These are phyloP conservation scores for Blastobotrys niveus DNA, from an alignment of 1,139 yeast species.

Conservation along the genomic window DNA sequence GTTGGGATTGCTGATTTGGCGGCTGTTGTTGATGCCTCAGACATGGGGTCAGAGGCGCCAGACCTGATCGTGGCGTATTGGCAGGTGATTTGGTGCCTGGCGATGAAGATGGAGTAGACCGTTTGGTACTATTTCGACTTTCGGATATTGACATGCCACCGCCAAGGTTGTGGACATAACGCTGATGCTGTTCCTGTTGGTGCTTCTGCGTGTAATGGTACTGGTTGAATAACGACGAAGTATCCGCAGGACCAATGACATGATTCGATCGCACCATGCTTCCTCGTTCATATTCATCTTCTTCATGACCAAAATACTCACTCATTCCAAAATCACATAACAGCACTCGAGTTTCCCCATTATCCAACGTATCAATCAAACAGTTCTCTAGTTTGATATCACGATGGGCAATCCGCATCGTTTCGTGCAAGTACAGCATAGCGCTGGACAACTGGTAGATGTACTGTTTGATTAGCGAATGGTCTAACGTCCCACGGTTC, in stretches of 20 bases:
- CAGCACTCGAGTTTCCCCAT: slow-evolving; percentile 27
- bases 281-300: neutral
- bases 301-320: slow-evolving; percentile 35
- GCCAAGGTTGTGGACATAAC: neutral
- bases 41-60: no score
- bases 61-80: neutral
- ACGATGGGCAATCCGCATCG: slow-evolving; percentile 69
- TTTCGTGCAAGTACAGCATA: slow-evolving; percentile 62
- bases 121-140: neutral
- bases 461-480: slow-evolving; percentile 33
- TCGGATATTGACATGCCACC: neutral
- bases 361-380: slow-evolving; percentile 43
- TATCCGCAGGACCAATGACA: slow-evolving; percentile 29
- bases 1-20: neutral
- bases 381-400: slow-evolving; percentile 87
- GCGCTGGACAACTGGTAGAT: slow-evolving; percentile 56
- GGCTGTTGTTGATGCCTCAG: slow-evolving; percentile 8
- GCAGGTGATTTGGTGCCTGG: slow-evolving; percentile 3
- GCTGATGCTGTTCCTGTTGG: neutral
- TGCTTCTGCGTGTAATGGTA: slow-evolving; percentile 16
- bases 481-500: slow-evolving; percentile 30
- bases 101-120: slow-evolving; percentile 5
- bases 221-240: slow-evolving; percentile 26
- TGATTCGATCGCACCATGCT: slow-evolving; percentile 1
- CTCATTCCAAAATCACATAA: slow-evolving; percentile 91